Evolutionary conservation across 2,329 filamentous ascomycete genomes (phyloP).

Genomic region (Seiridium unicorne): DNA sequence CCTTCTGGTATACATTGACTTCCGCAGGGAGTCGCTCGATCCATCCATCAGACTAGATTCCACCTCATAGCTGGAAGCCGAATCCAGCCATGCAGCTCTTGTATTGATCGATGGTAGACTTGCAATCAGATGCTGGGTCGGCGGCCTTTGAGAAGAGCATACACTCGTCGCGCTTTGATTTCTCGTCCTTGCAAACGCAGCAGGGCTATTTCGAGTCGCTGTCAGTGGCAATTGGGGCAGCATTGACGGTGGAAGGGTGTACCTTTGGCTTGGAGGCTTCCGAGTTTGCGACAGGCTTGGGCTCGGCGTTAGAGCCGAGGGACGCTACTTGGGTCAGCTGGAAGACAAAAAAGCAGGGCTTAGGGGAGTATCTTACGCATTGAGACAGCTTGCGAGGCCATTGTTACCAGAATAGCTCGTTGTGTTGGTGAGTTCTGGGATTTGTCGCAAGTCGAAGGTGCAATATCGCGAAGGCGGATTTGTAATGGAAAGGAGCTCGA

Average conservation of each 20-base stretch:
- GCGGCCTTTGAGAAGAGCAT: conserved; percentile 92
- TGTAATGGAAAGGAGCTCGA: conserved; percentile 1
- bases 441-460: background rate
- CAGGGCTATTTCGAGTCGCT: conserved; percentile 64
- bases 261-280: conserved; percentile 31
- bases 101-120: conserved; percentile 80
- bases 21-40: background rate
- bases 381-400: conserved; percentile 7
- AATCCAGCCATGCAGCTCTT: conserved; percentile 89
- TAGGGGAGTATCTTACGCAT: conserved; percentile 3
- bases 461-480: background rate
- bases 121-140: conserved; percentile 82
- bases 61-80: conserved; percentile 69
- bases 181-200: conserved; percentile 97
- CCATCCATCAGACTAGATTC: background rate
- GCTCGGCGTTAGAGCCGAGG: conserved; percentile 21
- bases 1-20: background rate
- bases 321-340: conserved; percentile 19
- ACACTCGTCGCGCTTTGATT: conserved; percentile 90
- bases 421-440: background rate
- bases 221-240: background rate
- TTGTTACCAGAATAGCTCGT: background rate
- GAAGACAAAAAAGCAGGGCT: background rate
- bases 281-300: conserved; percentile 16
- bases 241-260: background rate